Base-by-base conservation (phyloP, 371 early-diverging fungal genomes). In the Globomyces sp. region DNA sequence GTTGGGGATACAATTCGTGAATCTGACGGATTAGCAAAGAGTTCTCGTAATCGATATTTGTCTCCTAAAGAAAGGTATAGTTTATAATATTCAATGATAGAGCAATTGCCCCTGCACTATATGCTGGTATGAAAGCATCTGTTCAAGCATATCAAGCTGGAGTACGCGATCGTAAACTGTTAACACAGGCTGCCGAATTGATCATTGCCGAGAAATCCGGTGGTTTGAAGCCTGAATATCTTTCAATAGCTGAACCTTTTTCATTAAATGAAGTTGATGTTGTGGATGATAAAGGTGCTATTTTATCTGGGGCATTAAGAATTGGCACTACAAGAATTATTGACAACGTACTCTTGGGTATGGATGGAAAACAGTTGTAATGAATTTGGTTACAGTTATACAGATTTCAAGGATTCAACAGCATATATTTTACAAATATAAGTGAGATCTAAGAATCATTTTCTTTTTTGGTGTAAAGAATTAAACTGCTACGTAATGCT, bases 261-360 rank as follows among this genome's bases (percentile, higher is more conserved):
- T 83, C 85, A 6, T 77, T 97, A 65, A 78, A 75, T 13, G 91
- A 92, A 71, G 67, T 89, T 39, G 74, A 85, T 5, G 55, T n/a
- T 0, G 58, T 85, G 13, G 78, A 77, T 41, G 47, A 55, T 42
- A 77, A 81, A 45, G 89, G 90, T 2, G 96, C 90, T 40, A 89
- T 98, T 52, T 79, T 96, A 41, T 92, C 91, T 11, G 92, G 93
- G 43, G 98, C 97, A 5, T 85, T 96, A 37, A 85, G 81, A 66
- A 86, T 96, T 47, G 95, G 95, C 45, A 85, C 77, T n/a, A 94
- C 97, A 4, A 80, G 98, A 41, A 77, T 98, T 43, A 96, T 98
- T 60, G 98, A 98, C 74, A 98, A 97, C 74, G 66, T 94, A 4
- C 73, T 93, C 39, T 64, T 92, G 3, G 85, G 89, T 0, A 52